Percentiles rank a stretch among this genome's conserved stretches.
Evolutionary conservation across 805 yeast species (phyloP).

Genomic region (Candida khao-thaluensis): DNA sequence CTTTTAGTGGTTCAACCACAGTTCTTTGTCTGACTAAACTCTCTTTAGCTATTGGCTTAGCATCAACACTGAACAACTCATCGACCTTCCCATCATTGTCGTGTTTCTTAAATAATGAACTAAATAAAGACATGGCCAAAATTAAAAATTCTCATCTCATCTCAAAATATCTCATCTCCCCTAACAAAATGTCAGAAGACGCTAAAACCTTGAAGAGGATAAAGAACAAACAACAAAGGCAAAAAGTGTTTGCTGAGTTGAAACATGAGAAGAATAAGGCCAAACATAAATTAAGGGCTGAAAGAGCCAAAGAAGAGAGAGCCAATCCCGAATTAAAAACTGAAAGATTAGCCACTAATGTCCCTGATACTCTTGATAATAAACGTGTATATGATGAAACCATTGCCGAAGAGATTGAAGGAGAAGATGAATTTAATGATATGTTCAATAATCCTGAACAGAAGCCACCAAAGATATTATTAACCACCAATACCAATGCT

Average conservation of each 20-base stretch:
- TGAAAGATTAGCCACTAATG: constrained; percentile 73
- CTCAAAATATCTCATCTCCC: background rate
- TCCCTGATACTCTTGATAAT: constrained; percentile 79
- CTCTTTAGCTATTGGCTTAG: constrained; percentile 46
- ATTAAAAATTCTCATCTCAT: constrained; percentile 16
- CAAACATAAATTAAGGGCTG: constrained; percentile 73
- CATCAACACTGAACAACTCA: constrained; percentile 28
- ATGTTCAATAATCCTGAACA: constrained; percentile 41
- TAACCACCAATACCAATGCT: constrained; percentile 88
- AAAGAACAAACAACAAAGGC: constrained; percentile 77
- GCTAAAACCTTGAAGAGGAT: constrained; percentile 42
- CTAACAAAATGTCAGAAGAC: constrained; percentile 16
- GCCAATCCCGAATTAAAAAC: constrained; percentile 79
- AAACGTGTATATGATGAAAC: constrained; percentile 89
- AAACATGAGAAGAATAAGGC: constrained; percentile 74
- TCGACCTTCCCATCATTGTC: constrained; percentile 30
- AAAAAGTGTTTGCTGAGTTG: constrained; percentile 68
- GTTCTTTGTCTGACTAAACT: constrained; percentile 20
- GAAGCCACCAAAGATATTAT: constrained; percentile 79
- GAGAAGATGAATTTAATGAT: constrained; percentile 62
- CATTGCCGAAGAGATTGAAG: constrained; percentile 56
- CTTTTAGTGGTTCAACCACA: constrained; percentile 23
- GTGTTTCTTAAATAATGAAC: constrained; percentile 30
- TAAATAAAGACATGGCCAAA: constrained; percentile 34
- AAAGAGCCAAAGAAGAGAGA: constrained; percentile 84